phyloP scores from a whole-genome alignment of 768 basidiomycete species.

The Podaxis carcinomalis region DNA sequence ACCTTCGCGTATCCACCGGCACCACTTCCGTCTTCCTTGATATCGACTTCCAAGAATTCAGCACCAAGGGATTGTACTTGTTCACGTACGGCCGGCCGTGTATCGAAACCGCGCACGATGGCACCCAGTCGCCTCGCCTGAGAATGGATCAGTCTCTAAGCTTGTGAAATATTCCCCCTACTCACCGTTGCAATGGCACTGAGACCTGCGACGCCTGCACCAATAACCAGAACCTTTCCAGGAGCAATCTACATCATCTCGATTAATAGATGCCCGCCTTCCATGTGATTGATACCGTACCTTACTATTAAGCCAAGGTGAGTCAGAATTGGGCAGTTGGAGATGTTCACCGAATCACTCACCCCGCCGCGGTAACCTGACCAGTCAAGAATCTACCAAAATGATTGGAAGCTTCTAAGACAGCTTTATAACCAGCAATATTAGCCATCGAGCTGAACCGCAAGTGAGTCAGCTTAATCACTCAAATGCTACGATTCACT shows the following conservation, averaged over 20 bases:
- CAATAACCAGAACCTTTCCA: constrained; percentile 83
- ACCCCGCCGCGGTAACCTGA: constrained; percentile 90
- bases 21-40: constrained; percentile 80
- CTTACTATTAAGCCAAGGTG: constrained; percentile 22
- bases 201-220: constrained; percentile 85
- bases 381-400: constrained; percentile 89
- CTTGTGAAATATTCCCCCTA: background rate
- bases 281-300: constrained; percentile 14
- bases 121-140: constrained; percentile 82
- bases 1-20: constrained; percentile 85
- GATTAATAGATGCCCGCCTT: background rate
- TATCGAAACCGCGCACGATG: constrained; percentile 86
- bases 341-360: constrained; percentile 24
- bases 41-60: constrained; percentile 79
- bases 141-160: background rate
- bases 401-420: constrained; percentile 84
- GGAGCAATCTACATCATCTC: constrained; percentile 61
- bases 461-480: constrained; percentile 1
- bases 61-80: constrained; percentile 89
- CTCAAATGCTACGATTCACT: constrained; percentile 12
- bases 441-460: constrained; percentile 82
- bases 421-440: constrained; percentile 90
- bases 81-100: constrained; percentile 79
- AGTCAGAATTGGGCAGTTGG: background rate
- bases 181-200: constrained; percentile 80